Evolutionary conservation across 805 yeast genomes (phyloP).

Genomic region (Nakazawaea ernobii): DNA sequence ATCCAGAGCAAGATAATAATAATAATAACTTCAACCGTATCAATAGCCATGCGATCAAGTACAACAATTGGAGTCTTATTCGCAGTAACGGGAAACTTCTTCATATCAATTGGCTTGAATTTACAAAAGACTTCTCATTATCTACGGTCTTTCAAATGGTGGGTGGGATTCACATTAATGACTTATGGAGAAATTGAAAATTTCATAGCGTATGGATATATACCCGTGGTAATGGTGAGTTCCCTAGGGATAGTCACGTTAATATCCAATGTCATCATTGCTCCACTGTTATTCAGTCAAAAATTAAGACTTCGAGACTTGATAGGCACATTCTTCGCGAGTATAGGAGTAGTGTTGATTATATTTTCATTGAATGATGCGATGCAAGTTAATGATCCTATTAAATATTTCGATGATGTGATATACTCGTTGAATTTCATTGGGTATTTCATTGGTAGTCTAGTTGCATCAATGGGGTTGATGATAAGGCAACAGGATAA

Average conservation of each 20-base stretch:
- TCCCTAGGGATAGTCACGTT: conserved; percentile 46
- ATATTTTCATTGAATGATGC: conserved; percentile 29
- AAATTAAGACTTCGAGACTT: conserved; percentile 27
- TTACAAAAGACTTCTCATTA: conserved; percentile 24
- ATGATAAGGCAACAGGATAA: conserved; percentile 10
- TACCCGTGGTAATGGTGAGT: conserved; percentile 41
- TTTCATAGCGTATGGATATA: conserved; percentile 42
- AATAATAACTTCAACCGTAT: no score
- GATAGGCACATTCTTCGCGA: conserved; percentile 33
- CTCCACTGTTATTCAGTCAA: conserved; percentile 41
- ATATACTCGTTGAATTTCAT: conserved; percentile 20
- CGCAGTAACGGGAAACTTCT: conserved; percentile 21
- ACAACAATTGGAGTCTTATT: conserved; percentile 19
- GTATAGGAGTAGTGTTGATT: conserved; percentile 36
- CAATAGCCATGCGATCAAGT: conserved; percentile 1
- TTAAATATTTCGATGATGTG: conserved; percentile 20
- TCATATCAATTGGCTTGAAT: conserved; percentile 22
- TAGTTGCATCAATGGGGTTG: conserved; percentile 6
- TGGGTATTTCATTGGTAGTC: conserved; percentile 22
- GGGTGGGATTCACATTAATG: conserved; percentile 36
- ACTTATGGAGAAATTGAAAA: conserved; percentile 40
- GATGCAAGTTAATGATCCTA: conserved; percentile 19
- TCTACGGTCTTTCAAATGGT: conserved; percentile 27
- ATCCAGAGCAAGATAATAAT: no score
- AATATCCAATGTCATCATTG: conserved; percentile 38